These are phyloP conservation scores for Carex myosuroides DNA, from an alignment of 176 grass and related monocot species.

Conservation along the genomic window DNA sequence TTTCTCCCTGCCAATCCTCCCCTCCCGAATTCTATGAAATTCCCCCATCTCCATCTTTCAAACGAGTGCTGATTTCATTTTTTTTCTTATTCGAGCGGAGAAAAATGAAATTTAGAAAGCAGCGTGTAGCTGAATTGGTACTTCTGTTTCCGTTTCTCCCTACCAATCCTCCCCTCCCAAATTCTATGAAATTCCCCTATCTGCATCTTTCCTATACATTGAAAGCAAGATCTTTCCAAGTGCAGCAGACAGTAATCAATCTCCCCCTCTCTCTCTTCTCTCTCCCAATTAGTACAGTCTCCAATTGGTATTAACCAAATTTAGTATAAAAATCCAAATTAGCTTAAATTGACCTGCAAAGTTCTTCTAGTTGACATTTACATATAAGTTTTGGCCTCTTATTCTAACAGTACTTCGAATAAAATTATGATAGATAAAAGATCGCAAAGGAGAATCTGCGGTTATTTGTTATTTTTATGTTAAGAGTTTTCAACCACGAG, in stretches of 20 bases:
- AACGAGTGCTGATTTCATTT: background rate
- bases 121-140: background rate
- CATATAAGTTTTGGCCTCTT: background rate
- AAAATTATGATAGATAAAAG: background rate
- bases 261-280: background rate
- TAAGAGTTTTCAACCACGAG: background rate
- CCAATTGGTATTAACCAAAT: background rate
- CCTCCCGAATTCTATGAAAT: background rate
- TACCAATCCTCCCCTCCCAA: background rate
- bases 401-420: background rate
- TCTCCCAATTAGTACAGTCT: background rate
- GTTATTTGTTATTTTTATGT: background rate
- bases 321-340: background rate
- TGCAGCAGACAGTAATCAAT: background rate
- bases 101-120: background rate
- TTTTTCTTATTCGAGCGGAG: background rate
- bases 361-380: background rate
- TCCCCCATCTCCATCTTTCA: no score
- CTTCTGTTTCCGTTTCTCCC: background rate
- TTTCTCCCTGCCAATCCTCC: background rate
- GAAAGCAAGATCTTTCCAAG: background rate
- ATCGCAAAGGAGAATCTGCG: background rate
- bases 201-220: background rate
- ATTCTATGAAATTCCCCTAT: background rate
- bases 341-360: background rate